Evolutionary conservation across 495 filamentous ascomycete genomes (phyloP).

Genomic region (Cryomyces minteri): DNA sequence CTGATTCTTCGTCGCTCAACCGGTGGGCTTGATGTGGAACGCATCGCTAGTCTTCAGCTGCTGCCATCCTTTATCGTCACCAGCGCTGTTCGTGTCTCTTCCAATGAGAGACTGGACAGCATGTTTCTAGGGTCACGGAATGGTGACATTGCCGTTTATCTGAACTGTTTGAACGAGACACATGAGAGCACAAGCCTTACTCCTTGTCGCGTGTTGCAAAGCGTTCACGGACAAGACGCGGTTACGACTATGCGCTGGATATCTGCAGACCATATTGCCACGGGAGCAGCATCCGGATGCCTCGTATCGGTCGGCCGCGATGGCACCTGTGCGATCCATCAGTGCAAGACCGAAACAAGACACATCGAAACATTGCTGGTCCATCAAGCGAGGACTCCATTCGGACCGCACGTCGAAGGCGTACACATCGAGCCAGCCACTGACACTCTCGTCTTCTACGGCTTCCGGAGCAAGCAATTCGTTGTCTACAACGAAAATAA

Average conservation of each 20-base stretch:
- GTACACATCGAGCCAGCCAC: slow-evolving; percentile 32
- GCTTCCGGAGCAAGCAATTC: slow-evolving; percentile 63
- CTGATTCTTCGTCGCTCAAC: not conserved
- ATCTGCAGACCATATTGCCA: slow-evolving; percentile 7
- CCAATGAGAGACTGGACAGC: slow-evolving; percentile 20
- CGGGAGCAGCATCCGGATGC: slow-evolving; percentile 10
- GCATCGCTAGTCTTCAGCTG: not conserved
- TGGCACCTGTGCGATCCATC: slow-evolving; percentile 46
- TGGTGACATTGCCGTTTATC: slow-evolving; percentile 18
- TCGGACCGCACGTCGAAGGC: slow-evolving; percentile 50
- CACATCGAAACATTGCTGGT: slow-evolving; percentile 17
- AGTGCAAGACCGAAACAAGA: not conserved
- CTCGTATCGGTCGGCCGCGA: slow-evolving; percentile 58
- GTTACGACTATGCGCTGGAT: slow-evolving; percentile 40
- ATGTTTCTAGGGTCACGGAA: slow-evolving; percentile 52
- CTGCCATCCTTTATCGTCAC: slow-evolving; percentile 22
- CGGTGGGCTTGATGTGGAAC: not conserved
- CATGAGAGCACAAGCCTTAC: too few relatives aligned
- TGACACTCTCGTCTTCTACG: slow-evolving; percentile 43
- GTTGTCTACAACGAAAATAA: slow-evolving; percentile 57
- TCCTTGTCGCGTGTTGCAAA: slow-evolving; percentile 9
- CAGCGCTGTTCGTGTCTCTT: slow-evolving; percentile 10
- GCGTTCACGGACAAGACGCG: slow-evolving; percentile 42
- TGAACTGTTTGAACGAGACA: not conserved
- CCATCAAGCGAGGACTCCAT: slow-evolving; percentile 36